Conservation (phyloP, 2,329 filamentous ascomycete genomes). For the Chaetomium sp. region DNA sequence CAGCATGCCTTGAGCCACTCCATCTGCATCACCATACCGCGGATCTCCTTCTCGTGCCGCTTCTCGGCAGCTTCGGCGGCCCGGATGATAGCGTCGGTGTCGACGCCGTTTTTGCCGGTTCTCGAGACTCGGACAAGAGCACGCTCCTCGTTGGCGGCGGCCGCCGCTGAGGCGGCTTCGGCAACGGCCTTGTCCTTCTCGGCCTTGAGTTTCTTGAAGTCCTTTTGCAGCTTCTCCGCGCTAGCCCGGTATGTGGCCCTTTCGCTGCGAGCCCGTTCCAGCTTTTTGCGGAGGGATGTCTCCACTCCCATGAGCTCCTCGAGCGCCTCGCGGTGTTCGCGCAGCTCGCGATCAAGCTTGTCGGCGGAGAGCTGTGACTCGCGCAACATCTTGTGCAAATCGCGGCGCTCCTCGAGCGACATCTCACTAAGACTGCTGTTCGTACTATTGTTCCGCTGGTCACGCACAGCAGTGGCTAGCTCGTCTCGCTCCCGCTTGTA, state of each 20-base stretch:
- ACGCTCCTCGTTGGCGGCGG: conserved; percentile 34
- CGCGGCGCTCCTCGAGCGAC: conserved; percentile 56
- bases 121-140: conserved; percentile 25
- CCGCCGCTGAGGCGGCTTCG: conserved; percentile 42
- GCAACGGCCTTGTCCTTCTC: conserved; percentile 44
- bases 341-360: conserved; percentile 71
- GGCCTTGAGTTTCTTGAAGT: conserved; percentile 51
- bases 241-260: conserved; percentile 57
- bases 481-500: conserved; percentile 53
- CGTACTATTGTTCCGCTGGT: conserved; percentile 37
- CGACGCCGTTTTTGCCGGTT: conserved; percentile 44
- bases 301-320: conserved; percentile 59
- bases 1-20: conserved; percentile 84
- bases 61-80: conserved; percentile 65
- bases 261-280: conserved; percentile 70
- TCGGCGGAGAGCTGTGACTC: conserved; percentile 66
- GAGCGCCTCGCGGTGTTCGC: conserved; percentile 68
- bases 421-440: conserved; percentile 45
- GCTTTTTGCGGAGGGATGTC: conserved; percentile 63
- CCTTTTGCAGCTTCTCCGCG: conserved; percentile 57
- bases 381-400: conserved; percentile 62
- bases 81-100: conserved; percentile 61
- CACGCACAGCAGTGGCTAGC: conserved; percentile 40
- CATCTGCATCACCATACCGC: conserved; percentile 85
- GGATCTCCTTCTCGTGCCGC: conserved; percentile 72